Evolutionary conservation across 2,329 filamentous ascomycete genomes (phyloP).

Genomic region (Cladophialophora yegresii): DNA sequence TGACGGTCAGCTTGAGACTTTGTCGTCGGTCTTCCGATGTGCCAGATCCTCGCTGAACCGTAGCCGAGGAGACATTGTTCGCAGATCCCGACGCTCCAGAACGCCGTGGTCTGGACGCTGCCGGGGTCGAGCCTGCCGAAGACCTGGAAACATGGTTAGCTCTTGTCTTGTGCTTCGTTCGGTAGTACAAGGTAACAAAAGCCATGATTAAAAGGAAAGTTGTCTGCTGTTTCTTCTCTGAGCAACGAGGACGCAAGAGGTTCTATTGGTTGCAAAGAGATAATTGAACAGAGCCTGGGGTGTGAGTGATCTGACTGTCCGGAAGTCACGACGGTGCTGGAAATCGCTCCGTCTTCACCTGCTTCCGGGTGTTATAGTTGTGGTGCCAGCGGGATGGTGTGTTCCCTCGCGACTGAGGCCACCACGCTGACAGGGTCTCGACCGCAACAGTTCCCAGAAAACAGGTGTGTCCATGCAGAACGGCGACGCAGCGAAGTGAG

Average conservation of each 20-base stretch:
- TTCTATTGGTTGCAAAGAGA: neutral
- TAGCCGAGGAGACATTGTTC: constrained; percentile 20
- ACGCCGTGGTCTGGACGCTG: constrained; percentile 44
- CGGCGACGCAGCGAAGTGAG: neutral
- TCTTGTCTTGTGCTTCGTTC: constrained; percentile 5
- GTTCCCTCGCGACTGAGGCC: neutral
- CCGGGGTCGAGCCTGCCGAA: constrained; percentile 28
- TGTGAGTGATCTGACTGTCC: neutral
- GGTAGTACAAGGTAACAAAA: constrained; percentile 28
- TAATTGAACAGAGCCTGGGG: neutral
- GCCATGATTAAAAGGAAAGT: constrained; percentile 16
- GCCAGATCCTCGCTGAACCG: constrained; percentile 27
- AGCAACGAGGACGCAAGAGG: neutral
- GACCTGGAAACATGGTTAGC: constrained; percentile 30
- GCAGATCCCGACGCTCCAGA: constrained; percentile 37
- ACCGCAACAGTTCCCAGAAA: neutral
- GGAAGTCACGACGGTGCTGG: neutral
- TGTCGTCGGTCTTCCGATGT: constrained; percentile 41
- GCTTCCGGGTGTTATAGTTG: neutral
- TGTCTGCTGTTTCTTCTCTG: neutral
- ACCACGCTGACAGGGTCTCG: neutral
- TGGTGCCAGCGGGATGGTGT: neutral
- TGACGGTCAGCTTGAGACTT: constrained; percentile 52
- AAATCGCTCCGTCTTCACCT: neutral
- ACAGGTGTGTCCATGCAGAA: neutral